Base-by-base conservation (phyloP, 192 early-diverging fungal species). In the Umbelopsis vinacea region DNA sequence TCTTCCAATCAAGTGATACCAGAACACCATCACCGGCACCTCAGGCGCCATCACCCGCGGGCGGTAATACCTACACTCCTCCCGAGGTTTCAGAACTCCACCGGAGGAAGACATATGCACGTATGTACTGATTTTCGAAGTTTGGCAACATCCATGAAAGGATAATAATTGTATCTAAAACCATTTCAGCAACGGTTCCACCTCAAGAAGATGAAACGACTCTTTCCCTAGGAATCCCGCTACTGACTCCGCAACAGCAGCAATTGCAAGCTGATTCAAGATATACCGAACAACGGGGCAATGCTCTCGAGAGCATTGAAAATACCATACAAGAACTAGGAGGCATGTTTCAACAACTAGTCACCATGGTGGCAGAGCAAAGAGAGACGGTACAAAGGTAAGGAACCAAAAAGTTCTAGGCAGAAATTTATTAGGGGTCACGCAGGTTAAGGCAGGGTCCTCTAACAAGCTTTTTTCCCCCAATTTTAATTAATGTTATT, bases 261-360 rank as follows among this genome's bases (percentile, higher is more conserved):
- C 89, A 90, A 22, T 79, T 83, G 54, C 90, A 92, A 66, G 81
- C 89, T 74, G 84, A 92, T 82, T 89, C 89, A 63, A 87, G 90
- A 67, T 95, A 96, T 79, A 85, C 98, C 40, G 93, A 98, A 70
- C 90, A 88, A 70, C 90, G 98, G 35, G 87, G 91, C 4, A 91
- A 92, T 23, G 96, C 97, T 0, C 95, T 98, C 68, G 93, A 94
- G 73, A 93, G 93, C 9, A 98, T 99, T 74, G 97, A 99, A 75
- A 90, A 91, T 15, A 99, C 98, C 7, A 97, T 99, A 68, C 92
- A 96, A 0, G 98, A 99, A 76, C 89, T 98, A 21, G 94, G 94
- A 7, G 89, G 91, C 68, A 92, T 97, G 29, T 97, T 95, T 76
- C 90, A 90, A 67, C 90, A 95, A 71, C 88, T 97, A 73, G 93